These are phyloP conservation scores for Fraxinus greggii DNA, from an alignment of 305 asterid genomes.

Conservation along the genomic window DNA sequence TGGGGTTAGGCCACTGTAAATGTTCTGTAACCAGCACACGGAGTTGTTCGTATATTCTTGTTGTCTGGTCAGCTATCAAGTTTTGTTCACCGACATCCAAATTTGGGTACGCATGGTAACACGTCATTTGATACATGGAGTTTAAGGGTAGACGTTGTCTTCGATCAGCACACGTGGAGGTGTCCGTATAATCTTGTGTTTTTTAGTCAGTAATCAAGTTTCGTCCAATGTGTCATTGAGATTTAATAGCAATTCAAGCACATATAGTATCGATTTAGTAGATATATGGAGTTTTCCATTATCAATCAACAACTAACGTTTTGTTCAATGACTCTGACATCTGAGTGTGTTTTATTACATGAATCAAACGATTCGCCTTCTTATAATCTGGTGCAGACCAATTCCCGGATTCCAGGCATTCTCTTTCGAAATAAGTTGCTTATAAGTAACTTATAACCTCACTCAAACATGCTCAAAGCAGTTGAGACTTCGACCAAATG, in stretches of 20 bases:
- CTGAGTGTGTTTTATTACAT: neutral
- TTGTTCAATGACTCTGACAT: neutral
- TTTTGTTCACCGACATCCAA: neutral
- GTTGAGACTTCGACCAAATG: neutral
- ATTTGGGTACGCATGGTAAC: neutral
- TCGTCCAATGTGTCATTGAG: neutral
- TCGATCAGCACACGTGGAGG: neutral
- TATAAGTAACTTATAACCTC: neutral
- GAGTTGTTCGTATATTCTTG: neutral
- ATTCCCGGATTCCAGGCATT: neutral
- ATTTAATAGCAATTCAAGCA: neutral
- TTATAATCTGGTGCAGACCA: neutral
- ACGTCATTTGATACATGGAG: neutral
- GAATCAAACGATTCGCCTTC: neutral
- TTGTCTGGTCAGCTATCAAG: neutral
- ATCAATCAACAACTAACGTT: neutral
- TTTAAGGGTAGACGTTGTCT: neutral
- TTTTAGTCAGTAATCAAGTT: neutral
- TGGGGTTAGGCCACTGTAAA: neutral
- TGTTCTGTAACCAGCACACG: neutral
- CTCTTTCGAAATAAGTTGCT: neutral
- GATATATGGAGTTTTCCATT: neutral
- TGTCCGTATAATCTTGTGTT: neutral
- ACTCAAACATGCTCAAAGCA: neutral
- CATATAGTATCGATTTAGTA: neutral